Base-by-base conservation (phyloP, 352 stramenopile genomes). In the Phytophthora idaei region DNA sequence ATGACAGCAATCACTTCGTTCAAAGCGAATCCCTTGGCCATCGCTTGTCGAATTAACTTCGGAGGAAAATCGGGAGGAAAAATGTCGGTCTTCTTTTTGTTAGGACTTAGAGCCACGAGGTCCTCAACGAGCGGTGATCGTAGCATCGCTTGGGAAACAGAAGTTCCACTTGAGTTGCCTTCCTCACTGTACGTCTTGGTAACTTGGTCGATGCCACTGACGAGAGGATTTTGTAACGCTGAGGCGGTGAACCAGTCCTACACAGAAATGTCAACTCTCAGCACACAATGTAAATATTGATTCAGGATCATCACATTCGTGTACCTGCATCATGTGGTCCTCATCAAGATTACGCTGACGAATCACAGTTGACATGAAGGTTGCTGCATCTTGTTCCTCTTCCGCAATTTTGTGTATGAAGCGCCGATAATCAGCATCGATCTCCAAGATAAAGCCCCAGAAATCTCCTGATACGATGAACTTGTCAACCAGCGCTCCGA, bases 291-390 rank as follows among this genome's bases (percentile, higher is more conserved):
- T 21, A 21, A 32, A 7, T 4, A 1, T 25, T 15, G 10, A 15
- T 3, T 1, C 21, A 15, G n/a, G 17, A 49, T n/a, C 10, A n/a
- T 32, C 8, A 47, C 3, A n/a, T n/a, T n/a, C 1, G 0, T n/a
- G 17, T 65, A 84, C 74, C 74, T 90, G 80, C 72, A 90, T 87
- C 69, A 87, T 76, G 53, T 76, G 69, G 14, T 89, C 72, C 34
- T 90, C 77, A 9, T 86, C 77, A 0, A 56, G 29, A 25, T 83
- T 78, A 17, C 83, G 80, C 39, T 87, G 66, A 1, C 60, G 71
- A 21, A 90, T 53, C 2, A 92, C 57, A 10, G 69, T 77, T 14
- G 77, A 69, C 15, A 87, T 65, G 49, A 90, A 92, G 1, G 81
- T 90, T 27, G 63, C 60, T 14, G 78, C 81, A 42, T 89, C 58